phyloP scores from a whole-genome alignment of 495 filamentous ascomycete species.

The Aspergillus conjunctus region DNA sequence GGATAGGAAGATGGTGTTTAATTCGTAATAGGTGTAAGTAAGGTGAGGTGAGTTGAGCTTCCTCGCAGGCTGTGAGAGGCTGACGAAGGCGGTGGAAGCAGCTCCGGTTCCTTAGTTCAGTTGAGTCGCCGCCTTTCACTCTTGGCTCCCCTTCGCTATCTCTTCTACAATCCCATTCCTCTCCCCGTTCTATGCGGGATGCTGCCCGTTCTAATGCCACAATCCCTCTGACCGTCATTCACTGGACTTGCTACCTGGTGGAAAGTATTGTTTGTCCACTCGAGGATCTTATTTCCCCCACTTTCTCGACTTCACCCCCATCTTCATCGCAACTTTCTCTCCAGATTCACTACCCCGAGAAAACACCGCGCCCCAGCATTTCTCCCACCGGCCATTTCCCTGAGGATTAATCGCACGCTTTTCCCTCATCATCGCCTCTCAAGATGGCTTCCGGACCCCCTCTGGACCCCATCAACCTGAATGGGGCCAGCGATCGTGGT shows the following conservation, averaged over 20 bases:
- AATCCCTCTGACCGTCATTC: slow-evolving; percentile 17
- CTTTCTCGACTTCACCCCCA: not conserved
- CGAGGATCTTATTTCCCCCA: not conserved
- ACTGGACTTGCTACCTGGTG: not conserved
- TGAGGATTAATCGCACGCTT: slow-evolving; percentile 9
- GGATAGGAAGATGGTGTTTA: slow-evolving; percentile 9
- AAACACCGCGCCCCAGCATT: slow-evolving; percentile 24
- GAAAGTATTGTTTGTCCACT: not conserved
- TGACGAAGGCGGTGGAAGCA: slow-evolving; percentile 33
- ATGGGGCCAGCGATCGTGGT: slow-evolving; percentile 52
- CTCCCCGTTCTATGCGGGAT: slow-evolving; percentile 19
- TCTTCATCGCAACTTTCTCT: not conserved
- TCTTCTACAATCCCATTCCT: slow-evolving; percentile 20
- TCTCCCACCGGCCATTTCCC: not conserved
- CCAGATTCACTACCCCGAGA: slow-evolving; percentile 16
- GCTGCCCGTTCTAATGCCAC: slow-evolving; percentile 10
- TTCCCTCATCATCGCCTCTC: slow-evolving; percentile 13
- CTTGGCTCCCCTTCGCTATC: slow-evolving; percentile 26
- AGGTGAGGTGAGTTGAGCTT: slow-evolving; percentile 19
- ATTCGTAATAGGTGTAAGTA: slow-evolving; percentile 13
- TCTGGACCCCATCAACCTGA: slow-evolving; percentile 52
- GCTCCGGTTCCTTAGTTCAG: slow-evolving; percentile 10
- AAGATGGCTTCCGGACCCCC: slow-evolving; percentile 53
- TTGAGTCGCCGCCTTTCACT: slow-evolving; percentile 24
- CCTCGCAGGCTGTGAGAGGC: slow-evolving; percentile 18